Conservation (phyloP, 2,329 filamentous ascomycete species). For the Sphaerulina populicola region DNA sequence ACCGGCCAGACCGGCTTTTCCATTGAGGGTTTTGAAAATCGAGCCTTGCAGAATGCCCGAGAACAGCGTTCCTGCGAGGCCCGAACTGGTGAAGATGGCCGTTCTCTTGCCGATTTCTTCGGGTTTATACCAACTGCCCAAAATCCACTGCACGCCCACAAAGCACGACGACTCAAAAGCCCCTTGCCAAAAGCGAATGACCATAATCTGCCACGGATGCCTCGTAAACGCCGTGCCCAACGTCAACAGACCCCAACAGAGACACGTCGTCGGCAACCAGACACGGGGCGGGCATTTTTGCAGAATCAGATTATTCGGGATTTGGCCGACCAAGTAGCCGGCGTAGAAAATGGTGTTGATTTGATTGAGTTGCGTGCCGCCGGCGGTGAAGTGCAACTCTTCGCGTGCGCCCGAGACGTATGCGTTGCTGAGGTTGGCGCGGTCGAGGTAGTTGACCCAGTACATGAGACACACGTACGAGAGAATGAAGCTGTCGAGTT, state of each 20-base stretch:
- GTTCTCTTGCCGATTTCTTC: constrained; percentile 49
- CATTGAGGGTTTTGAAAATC: constrained; percentile 40
- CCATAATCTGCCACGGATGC: constrained; percentile 50
- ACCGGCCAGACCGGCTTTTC: constrained; percentile 43
- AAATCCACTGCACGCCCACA: constrained; percentile 25
- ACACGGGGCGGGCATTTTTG: constrained; percentile 56
- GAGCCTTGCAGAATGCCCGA: constrained; percentile 55
- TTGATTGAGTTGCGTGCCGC: constrained; percentile 45
- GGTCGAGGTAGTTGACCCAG: constrained; percentile 39
- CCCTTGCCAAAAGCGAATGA: constrained; percentile 46
- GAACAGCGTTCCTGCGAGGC: constrained; percentile 54
- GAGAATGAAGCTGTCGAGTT: constrained; percentile 30
- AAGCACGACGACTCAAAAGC: constrained; percentile 27
- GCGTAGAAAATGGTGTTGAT: constrained; percentile 30
- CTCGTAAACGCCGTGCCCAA: constrained; percentile 44
- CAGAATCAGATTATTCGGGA: constrained; percentile 54
- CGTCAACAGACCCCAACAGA: constrained; percentile 58
- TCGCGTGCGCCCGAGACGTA: constrained; percentile 50
- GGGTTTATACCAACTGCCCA: constrained; percentile 24
- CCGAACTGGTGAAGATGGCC: constrained; percentile 54
- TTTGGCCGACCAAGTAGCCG: constrained; percentile 48
- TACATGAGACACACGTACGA: constrained; percentile 38
- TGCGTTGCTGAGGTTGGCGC: constrained; percentile 46
- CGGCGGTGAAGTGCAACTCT: constrained; percentile 42
- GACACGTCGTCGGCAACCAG: constrained; percentile 36